Base-by-base conservation (phyloP, 1,139 yeast genomes). In the Candida tropicalis region DNA sequence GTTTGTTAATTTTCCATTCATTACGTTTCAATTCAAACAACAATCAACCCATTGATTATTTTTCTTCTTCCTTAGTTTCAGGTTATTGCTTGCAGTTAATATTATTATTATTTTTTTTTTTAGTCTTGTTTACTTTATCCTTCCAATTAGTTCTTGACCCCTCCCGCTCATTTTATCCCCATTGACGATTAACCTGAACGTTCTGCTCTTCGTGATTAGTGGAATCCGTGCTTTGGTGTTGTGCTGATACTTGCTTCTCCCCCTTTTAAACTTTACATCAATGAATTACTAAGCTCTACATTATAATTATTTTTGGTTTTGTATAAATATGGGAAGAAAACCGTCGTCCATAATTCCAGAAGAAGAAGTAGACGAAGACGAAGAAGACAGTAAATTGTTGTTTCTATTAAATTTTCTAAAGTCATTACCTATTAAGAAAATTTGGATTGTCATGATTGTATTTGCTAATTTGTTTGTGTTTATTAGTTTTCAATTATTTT, bases 381-480 rank as follows among this genome's bases (percentile, higher is more conserved):
- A 18, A 32, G 23, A 18, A 31, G 20, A 38, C 23, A 24, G 26
- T 31, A 26, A 22, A 38, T 32, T 39, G n/a, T 28, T 35, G 22
- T 28, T 35, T 25, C 29, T 40, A 35, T 35, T 13, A 28, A 12
- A 26, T 35, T 34, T 23, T 20, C 8, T 35, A 20, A 18, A 28
- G 13, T 23, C 39, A 10, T 3, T 35, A 34, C 25, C 25, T n/a
- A 24, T 29, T 23, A 39, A 32, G 29, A 38, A 36, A 24, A 13
- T 29, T n/a, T 39, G 47, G 29, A 37, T 48, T 36, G 31, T 31
- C 22, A 44, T 48, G 48, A 44, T 46, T 8, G 12, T 48, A n/a
- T 33, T 46, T 16, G 46, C 48, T 4, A 49, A 48, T 34, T 29
- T 49, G 8, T 31, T 49, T 15, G 40, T 47, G 11, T 42, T 49